A percentile compares a stretch with the other conserved stretches of the same genome.
Conservation (phyloP, 441 rosid genomes). For the Omphalea diandra region DNA sequence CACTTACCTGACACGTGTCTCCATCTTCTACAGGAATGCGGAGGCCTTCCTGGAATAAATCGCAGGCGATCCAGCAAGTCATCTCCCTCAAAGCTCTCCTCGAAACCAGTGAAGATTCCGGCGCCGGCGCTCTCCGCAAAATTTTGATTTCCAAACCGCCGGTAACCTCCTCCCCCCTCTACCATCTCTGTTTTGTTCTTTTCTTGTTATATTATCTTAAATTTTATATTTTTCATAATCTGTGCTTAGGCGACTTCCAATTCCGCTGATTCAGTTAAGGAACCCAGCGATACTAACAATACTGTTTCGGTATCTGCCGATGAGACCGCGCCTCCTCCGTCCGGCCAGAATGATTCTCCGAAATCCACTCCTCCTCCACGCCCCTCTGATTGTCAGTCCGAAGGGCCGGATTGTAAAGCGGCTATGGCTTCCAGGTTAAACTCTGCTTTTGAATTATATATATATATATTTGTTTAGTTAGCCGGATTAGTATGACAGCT, state of each 20-base stretch:
- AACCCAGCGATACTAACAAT: constrained; percentile 30
- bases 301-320: constrained; percentile 38
- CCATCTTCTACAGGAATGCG: constrained; percentile 99
- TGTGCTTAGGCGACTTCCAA: constrained; percentile 53
- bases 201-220: too few relatives aligned
- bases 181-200: too few relatives aligned
- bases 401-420: constrained; percentile 46
- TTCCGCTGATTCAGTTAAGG: constrained; percentile 56
- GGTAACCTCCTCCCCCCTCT: too few relatives aligned
- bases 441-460: too few relatives aligned
- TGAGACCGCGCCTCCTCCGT: constrained; percentile 37
- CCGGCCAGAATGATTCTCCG: constrained; percentile 43
- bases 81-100: constrained; percentile 83
- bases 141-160: constrained; percentile 53
- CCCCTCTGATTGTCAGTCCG: constrained; percentile 35
- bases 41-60: constrained; percentile 98
- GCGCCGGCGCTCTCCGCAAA: constrained; percentile 62
- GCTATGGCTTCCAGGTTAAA: constrained; percentile 56
- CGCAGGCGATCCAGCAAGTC: constrained; percentile 99
- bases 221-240: neutral
- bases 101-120: constrained; percentile 70
- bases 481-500: neutral
- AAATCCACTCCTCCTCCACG: constrained; percentile 32
- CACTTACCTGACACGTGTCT: constrained; percentile 56
- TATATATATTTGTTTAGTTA: too few relatives aligned